Conservation (phyloP, 805 yeast genomes). For the Cyberlindnera maclurae region DNA sequence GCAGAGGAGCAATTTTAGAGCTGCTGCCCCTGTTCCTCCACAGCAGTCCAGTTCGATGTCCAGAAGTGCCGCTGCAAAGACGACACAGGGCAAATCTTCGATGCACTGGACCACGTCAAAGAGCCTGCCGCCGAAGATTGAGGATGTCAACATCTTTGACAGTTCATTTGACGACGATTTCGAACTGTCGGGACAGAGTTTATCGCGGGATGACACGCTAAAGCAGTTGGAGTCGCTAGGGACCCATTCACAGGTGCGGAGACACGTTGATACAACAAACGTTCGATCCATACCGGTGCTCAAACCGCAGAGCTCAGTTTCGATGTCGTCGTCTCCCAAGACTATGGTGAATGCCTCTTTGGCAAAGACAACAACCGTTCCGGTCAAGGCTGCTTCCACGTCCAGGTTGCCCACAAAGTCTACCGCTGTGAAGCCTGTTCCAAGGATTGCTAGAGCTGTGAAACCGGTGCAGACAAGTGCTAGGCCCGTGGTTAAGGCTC, state of each 20-base stretch:
- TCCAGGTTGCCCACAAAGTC: constrained; percentile 7
- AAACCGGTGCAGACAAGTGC: too few relatives aligned
- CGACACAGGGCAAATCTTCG: background rate
- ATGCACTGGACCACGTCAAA: constrained; percentile 20
- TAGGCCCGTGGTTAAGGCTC: too few relatives aligned
- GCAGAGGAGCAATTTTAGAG: too few relatives aligned
- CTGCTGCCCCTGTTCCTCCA: background rate
- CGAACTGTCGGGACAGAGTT: constrained; percentile 14
- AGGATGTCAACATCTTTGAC: constrained; percentile 19
- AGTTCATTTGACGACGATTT: constrained; percentile 20
- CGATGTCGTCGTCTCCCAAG: background rate
- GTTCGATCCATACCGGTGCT: background rate
- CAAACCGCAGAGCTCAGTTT: background rate
- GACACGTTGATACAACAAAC: background rate
- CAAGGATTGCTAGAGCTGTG: background rate
- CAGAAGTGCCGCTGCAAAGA: constrained; percentile 15
- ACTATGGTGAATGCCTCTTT: background rate
- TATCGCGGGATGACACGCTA: constrained; percentile 20
- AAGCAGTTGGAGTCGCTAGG: constrained; percentile 22
- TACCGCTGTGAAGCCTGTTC: constrained; percentile 4
- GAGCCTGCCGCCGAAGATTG: constrained; percentile 8
- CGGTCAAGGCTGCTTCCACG: constrained; percentile 8
- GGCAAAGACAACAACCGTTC: constrained; percentile 3
- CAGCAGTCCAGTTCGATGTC: constrained; percentile 11
- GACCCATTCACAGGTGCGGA: constrained; percentile 9